These are phyloP conservation scores for Graphiopsis chlorocephala DNA, from an alignment of 2,329 filamentous ascomycete species.

Conservation along the genomic window DNA sequence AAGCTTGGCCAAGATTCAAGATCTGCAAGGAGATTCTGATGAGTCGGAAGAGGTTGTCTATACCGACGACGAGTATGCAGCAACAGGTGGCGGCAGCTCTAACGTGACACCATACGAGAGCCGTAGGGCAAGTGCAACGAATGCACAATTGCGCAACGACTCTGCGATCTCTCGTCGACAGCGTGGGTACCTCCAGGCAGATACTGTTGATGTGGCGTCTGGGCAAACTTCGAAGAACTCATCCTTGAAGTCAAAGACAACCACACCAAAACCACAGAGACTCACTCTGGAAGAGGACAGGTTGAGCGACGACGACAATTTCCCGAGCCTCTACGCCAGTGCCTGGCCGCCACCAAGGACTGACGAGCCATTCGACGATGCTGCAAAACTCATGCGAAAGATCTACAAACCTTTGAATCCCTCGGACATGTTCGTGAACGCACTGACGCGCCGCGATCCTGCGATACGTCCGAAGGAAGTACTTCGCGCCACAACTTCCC, in stretches of 20 bases:
- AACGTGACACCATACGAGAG: background rate
- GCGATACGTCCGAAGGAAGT: constrained; percentile 49
- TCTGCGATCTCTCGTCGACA: background rate
- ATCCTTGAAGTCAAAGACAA: constrained; percentile 24
- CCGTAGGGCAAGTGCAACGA: background rate
- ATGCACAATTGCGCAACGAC: background rate
- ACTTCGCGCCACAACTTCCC: constrained; percentile 55
- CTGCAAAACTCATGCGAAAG: constrained; percentile 42
- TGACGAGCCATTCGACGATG: constrained; percentile 32
- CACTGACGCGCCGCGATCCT: constrained; percentile 43
- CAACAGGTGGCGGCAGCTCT: background rate
- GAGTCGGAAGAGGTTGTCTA: background rate
- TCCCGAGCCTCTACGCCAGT: constrained; percentile 28
- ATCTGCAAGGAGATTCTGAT: background rate
- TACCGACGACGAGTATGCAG: constrained; percentile 6
- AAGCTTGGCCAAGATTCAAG: background rate
- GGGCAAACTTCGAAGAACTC: constrained; percentile 7
- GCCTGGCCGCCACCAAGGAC: constrained; percentile 22
- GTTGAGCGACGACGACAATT: constrained; percentile 30
- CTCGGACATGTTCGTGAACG: constrained; percentile 41
- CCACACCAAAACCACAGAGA: constrained; percentile 32
- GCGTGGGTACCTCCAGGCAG: background rate
- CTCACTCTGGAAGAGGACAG: constrained; percentile 33
- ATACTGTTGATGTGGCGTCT: background rate
- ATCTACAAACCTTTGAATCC: constrained; percentile 44